Base-by-base conservation (phyloP, 805 yeast species). In the Starmera pachycereana region DNA sequence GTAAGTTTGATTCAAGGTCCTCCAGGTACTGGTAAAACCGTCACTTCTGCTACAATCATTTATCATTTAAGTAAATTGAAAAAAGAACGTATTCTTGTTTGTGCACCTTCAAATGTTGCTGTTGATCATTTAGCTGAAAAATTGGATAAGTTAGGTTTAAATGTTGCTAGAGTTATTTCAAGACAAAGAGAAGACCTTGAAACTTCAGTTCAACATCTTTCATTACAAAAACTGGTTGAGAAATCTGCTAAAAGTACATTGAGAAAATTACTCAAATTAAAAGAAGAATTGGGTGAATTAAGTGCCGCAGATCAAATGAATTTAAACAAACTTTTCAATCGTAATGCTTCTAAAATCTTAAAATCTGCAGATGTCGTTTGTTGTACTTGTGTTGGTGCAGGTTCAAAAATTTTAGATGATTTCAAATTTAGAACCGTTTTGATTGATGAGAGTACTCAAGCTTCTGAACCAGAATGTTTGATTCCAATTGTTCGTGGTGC, bases 1-100 rank as follows among this genome's bases (percentile, higher is more conserved):
- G 65, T 88, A 35, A 74, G 92, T 6, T 68, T 87, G 48, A 86
- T 87, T 45, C 96, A 89, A 58, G 97, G 97, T 13, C 97, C 97
- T 9, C 97, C 97, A 4, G 95, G 95, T 47, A 89, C 97, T 0
- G 97, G 97, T 57, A 89, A 89, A 56, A 89, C 97, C 1, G 94
- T 86, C 12, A 88, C 96, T 0, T 86, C 96, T 0, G 90, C 96
- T 2, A 80, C 95, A 0, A 84, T 89, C 42, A 74, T 88, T 28
- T 81, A 84, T 50, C 95, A 86, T 52, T 63, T 87, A 40, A 68
- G 78, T 3, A 74, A 76, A 43, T 53, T 78, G 44, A 75, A 74
- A 49, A 73, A 74, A 40, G 78, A 75, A 37, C 74, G 75, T 45
- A 76, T 88, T 8, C 67, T 89, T 33, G 96, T 88, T 3, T 86